These are phyloP conservation scores for Cunninghamia lanceolata DNA, from an alignment of 75 land plant species.

Conservation along the genomic window DNA sequence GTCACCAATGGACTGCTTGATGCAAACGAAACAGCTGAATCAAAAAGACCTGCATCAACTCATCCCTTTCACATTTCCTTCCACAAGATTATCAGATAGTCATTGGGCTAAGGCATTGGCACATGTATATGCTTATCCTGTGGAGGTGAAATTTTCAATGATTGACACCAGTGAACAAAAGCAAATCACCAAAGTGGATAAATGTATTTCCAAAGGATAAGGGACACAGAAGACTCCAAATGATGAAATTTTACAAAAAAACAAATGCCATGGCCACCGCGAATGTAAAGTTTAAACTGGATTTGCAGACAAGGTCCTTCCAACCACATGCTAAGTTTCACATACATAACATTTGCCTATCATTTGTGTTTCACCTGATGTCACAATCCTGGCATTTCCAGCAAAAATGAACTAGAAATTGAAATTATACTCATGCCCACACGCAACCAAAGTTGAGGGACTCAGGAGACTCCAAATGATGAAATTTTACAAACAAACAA, in stretches of 20 bases:
- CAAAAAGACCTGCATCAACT: neutral
- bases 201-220: neutral
- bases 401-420: neutral
- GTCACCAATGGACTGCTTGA: neutral
- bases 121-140: neutral
- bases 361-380: neutral
- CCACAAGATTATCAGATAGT: neutral
- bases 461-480: neutral
- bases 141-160: neutral
- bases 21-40: neutral
- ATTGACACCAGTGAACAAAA: neutral
- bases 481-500: neutral
- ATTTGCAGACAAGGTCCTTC: neutral
- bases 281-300: neutral
- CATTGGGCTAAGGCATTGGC: neutral
- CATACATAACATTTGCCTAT: neutral
- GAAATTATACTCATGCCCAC: neutral
- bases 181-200: neutral
- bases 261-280: neutral
- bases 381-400: neutral
- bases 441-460: too few relatives aligned
- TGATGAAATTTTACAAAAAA: neutral
- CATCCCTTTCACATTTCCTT: neutral
- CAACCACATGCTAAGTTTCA: neutral
- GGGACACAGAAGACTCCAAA: neutral